Conservation (phyloP, 2,329 filamentous ascomycete genomes). For the Phaeoacremonium minimum region DNA sequence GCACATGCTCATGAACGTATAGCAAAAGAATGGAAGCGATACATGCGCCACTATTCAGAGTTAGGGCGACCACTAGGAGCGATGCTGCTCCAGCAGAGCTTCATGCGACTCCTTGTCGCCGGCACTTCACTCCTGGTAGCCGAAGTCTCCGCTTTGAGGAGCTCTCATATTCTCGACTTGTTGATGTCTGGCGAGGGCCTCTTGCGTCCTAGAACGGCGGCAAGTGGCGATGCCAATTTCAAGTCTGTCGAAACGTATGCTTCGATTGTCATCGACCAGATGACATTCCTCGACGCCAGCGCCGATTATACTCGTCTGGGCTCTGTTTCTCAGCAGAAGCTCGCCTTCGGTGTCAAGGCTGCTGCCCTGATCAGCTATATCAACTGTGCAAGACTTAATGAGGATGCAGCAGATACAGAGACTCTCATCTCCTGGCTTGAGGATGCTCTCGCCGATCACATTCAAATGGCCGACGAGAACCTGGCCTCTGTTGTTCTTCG, state of each 20-base stretch:
- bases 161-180: conserved; percentile 67
- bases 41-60: conserved; percentile 76
- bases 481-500: conserved; percentile 77
- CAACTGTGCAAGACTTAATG: conserved; percentile 78
- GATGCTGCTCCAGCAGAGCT: conserved; percentile 85
- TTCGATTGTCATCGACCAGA: conserved; percentile 73
- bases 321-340: conserved; percentile 78
- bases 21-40: conserved; percentile 83
- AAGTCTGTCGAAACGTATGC: conserved; percentile 60
- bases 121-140: conserved; percentile 70
- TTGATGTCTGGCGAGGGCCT: conserved; percentile 57
- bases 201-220: conserved; percentile 34
- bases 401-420: conserved; percentile 76
- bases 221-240: conserved; percentile 45
- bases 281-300: conserved; percentile 81
- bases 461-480: conserved; percentile 76
- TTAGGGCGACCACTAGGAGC: conserved; percentile 79
- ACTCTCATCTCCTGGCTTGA: conserved; percentile 82
- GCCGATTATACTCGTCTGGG: conserved; percentile 86
- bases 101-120: conserved; percentile 79
- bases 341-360: conserved; percentile 83
- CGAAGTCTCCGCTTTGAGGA: conserved; percentile 53
- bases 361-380: conserved; percentile 78
- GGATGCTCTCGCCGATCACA: conserved; percentile 69
- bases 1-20: conserved; percentile 60